Conservation (phyloP, 1,284 basidiomycete species). For the Puccinia horiana region DNA sequence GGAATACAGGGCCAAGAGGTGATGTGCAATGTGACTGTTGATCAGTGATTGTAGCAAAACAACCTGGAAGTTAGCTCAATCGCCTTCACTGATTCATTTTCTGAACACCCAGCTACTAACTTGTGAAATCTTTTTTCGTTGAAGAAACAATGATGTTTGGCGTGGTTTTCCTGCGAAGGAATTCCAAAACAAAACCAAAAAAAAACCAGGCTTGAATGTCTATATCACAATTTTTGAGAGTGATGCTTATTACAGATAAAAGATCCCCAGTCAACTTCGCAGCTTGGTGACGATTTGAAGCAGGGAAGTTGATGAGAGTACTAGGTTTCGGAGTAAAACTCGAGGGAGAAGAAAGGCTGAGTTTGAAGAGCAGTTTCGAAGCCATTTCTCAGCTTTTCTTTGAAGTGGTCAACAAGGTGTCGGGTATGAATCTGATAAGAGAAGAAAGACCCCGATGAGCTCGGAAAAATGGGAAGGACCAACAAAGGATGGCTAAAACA, state of each 20-base stretch:
- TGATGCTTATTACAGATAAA: background rate
- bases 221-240: background rate
- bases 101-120: background rate
- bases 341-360: background rate
- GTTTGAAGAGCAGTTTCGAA: conserved; percentile 11
- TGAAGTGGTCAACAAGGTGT: background rate
- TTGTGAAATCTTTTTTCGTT: conserved; percentile 47
- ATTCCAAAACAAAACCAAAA: background rate
- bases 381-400: background rate
- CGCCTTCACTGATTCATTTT: background rate
- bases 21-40: conserved; percentile 44
- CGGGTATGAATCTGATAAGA: too few species aligned
- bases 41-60: background rate
- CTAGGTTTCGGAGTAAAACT: conserved; percentile 12
- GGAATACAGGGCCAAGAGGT: conserved; percentile 35
- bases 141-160: conserved; percentile 44
- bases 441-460: too few species aligned
- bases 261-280: background rate
- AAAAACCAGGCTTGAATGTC: too few species aligned
- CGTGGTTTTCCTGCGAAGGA: conserved; percentile 24
- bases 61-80: background rate
- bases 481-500: too few species aligned
- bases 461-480: too few species aligned
- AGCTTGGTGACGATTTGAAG: conserved; percentile 8
- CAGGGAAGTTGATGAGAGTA: conserved; percentile 16